A percentile compares a stretch with the other conserved stretches of the same genome.
These are phyloP conservation scores for Fusarium zealandicum DNA, from an alignment of 2,329 filamentous ascomycete genomes.

Conservation along the genomic window DNA sequence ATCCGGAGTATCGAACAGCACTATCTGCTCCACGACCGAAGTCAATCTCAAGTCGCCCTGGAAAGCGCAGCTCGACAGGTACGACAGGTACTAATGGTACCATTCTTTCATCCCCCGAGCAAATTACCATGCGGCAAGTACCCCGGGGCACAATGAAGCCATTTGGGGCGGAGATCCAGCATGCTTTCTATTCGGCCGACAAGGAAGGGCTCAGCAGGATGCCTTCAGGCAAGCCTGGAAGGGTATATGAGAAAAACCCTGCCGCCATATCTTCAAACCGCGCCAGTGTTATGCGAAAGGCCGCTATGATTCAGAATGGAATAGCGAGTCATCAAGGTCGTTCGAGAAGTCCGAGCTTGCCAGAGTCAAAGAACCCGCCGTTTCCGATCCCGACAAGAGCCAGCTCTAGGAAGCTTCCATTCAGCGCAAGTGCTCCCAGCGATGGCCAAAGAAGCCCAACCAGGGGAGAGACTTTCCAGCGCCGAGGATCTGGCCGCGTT, in stretches of 20 bases:
- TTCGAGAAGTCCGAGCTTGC: conserved; percentile 70
- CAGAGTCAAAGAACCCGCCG: conserved; percentile 71
- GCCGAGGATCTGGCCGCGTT: conserved; percentile 56
- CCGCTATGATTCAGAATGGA: conserved; percentile 81
- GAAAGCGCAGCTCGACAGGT: conserved; percentile 52
- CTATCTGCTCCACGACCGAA: conserved; percentile 68
- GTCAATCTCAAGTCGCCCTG: conserved; percentile 46
- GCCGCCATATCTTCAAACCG: conserved; percentile 50
- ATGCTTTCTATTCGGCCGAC: conserved; percentile 51
- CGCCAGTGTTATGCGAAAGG: conserved; percentile 73
- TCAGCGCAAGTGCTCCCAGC: conserved; percentile 68
- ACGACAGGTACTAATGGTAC: conserved; percentile 43
- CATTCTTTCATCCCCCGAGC: conserved; percentile 54
- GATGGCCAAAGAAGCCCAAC: conserved; percentile 84
- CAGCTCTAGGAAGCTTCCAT: conserved; percentile 79
- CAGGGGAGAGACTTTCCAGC: conserved; percentile 62
- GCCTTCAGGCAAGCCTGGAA: conserved; percentile 43
- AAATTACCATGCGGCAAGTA: conserved; percentile 42
- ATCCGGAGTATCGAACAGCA: conserved; percentile 72
- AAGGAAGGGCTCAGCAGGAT: conserved; percentile 38
- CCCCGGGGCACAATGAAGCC: conserved; percentile 44
- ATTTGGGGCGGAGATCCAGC: conserved; percentile 54
- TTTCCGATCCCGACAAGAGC: conserved; percentile 91
- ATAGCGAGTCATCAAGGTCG: conserved; percentile 72
- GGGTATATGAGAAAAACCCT: conserved; percentile 50